Evolutionary conservation across 129 eudicot genomes (phyloP).

Genomic region (Oenanthe sinensis): DNA sequence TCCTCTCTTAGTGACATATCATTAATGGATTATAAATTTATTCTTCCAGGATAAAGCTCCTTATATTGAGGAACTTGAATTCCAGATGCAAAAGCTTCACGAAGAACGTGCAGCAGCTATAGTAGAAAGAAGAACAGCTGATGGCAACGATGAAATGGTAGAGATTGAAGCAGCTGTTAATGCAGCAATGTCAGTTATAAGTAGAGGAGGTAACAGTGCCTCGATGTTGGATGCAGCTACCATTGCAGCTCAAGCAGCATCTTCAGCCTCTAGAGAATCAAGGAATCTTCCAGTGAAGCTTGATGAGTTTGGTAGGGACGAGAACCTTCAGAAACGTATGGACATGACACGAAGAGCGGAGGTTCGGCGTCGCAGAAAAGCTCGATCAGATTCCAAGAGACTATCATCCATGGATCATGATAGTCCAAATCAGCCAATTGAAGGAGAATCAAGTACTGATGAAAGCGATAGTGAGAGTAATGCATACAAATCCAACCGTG

Average conservation of each 20-base stretch:
- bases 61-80: slow-evolving; percentile 85
- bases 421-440: slow-evolving; percentile 38
- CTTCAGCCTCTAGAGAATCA: slow-evolving; percentile 38
- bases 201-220: slow-evolving; percentile 49
- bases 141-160: slow-evolving; percentile 60
- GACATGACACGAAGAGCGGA: slow-evolving; percentile 71
- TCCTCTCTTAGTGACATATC: not conserved
- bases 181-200: slow-evolving; percentile 59
- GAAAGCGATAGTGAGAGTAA: slow-evolving; percentile 81
- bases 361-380: slow-evolving; percentile 51
- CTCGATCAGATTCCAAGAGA: slow-evolving; percentile 56
- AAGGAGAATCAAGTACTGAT: slow-evolving; percentile 97
- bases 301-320: slow-evolving; percentile 83
- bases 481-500: slow-evolving; percentile 77
- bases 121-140: slow-evolving; percentile 68
- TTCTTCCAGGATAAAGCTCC: slow-evolving; percentile 73
- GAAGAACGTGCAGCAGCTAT: slow-evolving; percentile 78
- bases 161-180: slow-evolving; percentile 73
- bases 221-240: slow-evolving; percentile 50
- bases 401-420: slow-evolving; percentile 36
- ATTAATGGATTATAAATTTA: not conserved
- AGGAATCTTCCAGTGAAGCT: slow-evolving; percentile 65
- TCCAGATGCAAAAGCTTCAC: slow-evolving; percentile 85
- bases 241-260: slow-evolving; percentile 62
- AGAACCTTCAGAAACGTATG: slow-evolving; percentile 69